Evolutionary conservation across 257 asterid genomes (phyloP).

Genomic region (Striga asiatica): DNA sequence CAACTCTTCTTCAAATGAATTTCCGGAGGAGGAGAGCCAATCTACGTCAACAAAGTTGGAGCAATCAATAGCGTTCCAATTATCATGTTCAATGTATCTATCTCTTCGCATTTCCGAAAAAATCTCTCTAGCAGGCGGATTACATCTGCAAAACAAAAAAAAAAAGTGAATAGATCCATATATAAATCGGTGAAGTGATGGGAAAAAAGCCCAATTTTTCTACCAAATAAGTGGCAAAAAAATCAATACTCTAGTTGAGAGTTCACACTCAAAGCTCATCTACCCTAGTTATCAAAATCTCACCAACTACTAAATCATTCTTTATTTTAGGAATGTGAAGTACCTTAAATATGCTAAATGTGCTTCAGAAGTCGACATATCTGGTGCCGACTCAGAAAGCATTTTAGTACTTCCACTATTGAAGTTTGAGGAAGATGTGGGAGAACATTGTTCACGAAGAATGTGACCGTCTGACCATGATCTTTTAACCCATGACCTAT

Average conservation of each 20-base stretch:
- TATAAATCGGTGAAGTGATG: neutral
- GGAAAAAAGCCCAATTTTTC: too few relatives aligned
- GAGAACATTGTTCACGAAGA: constrained; percentile 38
- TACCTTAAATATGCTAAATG: constrained; percentile 63
- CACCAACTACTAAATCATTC: neutral
- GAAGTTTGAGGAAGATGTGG: constrained; percentile 23
- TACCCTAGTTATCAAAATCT: neutral
- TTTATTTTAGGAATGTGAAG: constrained; percentile 13
- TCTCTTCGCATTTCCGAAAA: constrained; percentile 42
- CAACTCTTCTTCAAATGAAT: constrained; percentile 70
- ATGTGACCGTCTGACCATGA: constrained; percentile 71
- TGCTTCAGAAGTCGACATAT: constrained; percentile 44
- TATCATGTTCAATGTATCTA: constrained; percentile 35
- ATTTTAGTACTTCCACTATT: constrained; percentile 36
- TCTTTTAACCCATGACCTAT: constrained; percentile 50
- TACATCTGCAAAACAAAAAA: constrained; percentile 25
- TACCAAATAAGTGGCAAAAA: too few relatives aligned
- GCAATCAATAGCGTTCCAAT: constrained; percentile 43
- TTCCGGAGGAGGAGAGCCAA: constrained; percentile 77
- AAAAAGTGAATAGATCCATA: neutral
- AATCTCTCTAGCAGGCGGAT: constrained; percentile 44
- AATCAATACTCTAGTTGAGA: too few relatives aligned
- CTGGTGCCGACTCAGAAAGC: constrained; percentile 65
- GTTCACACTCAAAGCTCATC: too few relatives aligned
- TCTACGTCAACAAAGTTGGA: constrained; percentile 80